Conservation (phyloP, 139 green algal species). For the Ettlia oleoabundans region DNA sequence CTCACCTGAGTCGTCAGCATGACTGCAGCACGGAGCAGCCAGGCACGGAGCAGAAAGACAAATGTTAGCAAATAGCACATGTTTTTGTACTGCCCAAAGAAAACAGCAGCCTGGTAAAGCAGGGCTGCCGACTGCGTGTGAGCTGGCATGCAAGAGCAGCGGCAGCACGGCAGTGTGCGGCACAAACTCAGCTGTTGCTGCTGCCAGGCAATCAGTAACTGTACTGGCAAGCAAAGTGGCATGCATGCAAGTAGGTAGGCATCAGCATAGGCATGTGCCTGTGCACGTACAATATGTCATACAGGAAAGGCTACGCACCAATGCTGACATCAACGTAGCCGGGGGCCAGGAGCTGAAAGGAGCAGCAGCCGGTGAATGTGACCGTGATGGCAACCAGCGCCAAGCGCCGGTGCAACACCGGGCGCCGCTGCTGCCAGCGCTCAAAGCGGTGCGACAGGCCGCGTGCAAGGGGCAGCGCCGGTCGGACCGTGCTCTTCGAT, state of each 20-base stretch:
- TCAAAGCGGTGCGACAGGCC: conserved; percentile 7
- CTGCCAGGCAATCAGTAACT: no score
- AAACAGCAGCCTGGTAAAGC: no score
- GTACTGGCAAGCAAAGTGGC: no score
- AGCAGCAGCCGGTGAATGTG: conserved; percentile 18
- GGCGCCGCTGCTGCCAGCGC: conserved; percentile 11
- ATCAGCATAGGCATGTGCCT: no score
- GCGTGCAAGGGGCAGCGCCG: conserved; percentile 3
- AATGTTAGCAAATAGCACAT: no score
- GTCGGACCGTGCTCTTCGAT: not conserved
- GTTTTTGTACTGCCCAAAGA: no score
- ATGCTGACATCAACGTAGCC: conserved; percentile 24
- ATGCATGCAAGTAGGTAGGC: no score
- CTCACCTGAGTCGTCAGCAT: conserved; percentile 23
- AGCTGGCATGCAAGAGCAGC: not conserved
- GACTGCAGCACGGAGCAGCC: not conserved
- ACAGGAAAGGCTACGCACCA: conserved; percentile 6
- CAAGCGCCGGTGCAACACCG: conserved; percentile 16
- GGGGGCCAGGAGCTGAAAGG: conserved; percentile 24
- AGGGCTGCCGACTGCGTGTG: not conserved
- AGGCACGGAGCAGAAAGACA: not conserved
- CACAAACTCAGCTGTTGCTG: not conserved
- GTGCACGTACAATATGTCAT: no score
- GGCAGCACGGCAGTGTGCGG: not conserved
- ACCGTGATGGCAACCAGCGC: not conserved